Evolutionary conservation across 257 asterid species (phyloP).

Genomic region (Voacanga thouarsii): DNA sequence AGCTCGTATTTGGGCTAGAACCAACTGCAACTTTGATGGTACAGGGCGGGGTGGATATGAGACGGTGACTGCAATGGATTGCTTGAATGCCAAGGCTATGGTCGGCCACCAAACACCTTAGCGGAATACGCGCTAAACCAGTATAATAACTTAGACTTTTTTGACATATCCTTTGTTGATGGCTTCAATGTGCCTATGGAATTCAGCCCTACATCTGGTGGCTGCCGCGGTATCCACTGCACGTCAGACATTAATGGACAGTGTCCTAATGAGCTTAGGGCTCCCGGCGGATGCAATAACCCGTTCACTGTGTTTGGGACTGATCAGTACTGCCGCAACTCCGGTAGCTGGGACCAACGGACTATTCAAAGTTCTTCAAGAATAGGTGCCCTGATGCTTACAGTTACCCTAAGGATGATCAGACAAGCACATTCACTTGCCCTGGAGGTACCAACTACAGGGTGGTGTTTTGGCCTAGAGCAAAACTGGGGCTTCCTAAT

Average conservation of each 20-base stretch:
- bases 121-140: conserved; percentile 50
- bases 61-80: conserved; percentile 38
- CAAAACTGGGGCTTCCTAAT: not conserved
- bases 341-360: conserved; percentile 35
- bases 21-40: conserved; percentile 27
- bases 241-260: conserved; percentile 46
- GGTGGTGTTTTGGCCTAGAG: conserved; percentile 33
- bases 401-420: conserved; percentile 38
- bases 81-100: conserved; percentile 41
- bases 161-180: conserved; percentile 57
- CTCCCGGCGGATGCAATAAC: conserved; percentile 74
- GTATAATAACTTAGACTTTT: conserved; percentile 40
- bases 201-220: conserved; percentile 10
- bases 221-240: conserved; percentile 40
- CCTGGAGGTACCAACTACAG: conserved; percentile 23
- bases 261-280: conserved; percentile 49
- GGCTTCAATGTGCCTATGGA: conserved; percentile 61
- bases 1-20: conserved; percentile 43
- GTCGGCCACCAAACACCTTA: conserved; percentile 54
- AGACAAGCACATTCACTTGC: conserved; percentile 25
- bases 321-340: conserved; percentile 62
- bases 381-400: conserved; percentile 54
- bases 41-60: conserved; percentile 27
- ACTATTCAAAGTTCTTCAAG: conserved; percentile 52
- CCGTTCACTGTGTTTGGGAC: conserved; percentile 69